Evolutionary conservation across 108 stramenopile genomes (phyloP).

Genomic region (Mayamaea pseudoterrestris): DNA sequence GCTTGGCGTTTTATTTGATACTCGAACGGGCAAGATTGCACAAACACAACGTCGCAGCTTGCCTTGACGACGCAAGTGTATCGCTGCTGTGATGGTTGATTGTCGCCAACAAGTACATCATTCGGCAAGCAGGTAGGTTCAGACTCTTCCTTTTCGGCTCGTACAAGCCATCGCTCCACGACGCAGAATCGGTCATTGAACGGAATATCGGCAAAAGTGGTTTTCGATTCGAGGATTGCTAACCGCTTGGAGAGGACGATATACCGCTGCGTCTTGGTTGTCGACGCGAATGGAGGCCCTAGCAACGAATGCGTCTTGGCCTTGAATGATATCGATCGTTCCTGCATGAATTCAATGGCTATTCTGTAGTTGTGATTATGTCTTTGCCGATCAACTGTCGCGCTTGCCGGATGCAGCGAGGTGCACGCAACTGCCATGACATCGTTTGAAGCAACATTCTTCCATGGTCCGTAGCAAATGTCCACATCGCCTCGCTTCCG

Average conservation of each 20-base stretch:
- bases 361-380: background rate
- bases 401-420: constrained; percentile 1
- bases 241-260: constrained; percentile 29
- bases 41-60: constrained; percentile 41
- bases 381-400: background rate
- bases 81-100: background rate
- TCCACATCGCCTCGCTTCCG: constrained; percentile 52
- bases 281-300: constrained; percentile 65
- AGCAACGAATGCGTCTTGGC: constrained; percentile 59
- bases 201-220: constrained; percentile 57
- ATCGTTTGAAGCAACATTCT: too few relatives aligned
- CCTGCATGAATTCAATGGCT: constrained; percentile 1
- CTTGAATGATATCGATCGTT: constrained; percentile 45
- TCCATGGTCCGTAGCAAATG: constrained; percentile 57
- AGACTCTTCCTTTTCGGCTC: constrained; percentile 19
- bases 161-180: constrained; percentile 62
- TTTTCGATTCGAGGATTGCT: constrained; percentile 55
- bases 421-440: background rate
- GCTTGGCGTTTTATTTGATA: constrained; percentile 45
- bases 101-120: too few relatives aligned
- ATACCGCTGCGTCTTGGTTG: constrained; percentile 59
- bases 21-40: constrained; percentile 50
- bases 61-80: constrained; percentile 11
- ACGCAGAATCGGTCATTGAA: constrained; percentile 63
- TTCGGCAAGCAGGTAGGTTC: too few relatives aligned